Conservation (phyloP, 2,329 filamentous ascomycete species). For the Bipolaris zeicola region DNA sequence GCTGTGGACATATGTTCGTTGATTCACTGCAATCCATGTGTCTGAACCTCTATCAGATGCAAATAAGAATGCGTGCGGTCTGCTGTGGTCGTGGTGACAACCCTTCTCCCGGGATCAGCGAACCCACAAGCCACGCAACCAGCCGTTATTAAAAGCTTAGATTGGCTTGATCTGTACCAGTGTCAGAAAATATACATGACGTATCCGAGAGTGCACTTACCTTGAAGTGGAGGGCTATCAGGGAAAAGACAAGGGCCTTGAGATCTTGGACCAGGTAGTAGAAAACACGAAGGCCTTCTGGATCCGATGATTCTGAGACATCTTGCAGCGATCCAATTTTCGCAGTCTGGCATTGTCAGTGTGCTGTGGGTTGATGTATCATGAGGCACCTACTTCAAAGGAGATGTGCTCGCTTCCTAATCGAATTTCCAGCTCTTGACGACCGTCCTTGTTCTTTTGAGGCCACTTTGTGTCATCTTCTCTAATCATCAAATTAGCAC, state of each 20-base stretch:
- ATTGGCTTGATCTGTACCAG: conserved; percentile 70
- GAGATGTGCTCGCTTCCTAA: conserved; percentile 95
- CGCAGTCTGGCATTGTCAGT: conserved; percentile 70
- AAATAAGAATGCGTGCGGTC: conserved; percentile 1
- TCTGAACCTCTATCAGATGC: background rate
- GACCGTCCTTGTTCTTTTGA: conserved; percentile 98
- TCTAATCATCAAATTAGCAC: conserved; percentile 56
- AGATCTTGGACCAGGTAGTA: conserved; percentile 98
- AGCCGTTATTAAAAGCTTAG: conserved; percentile 42
- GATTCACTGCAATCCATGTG: conserved; percentile 2
- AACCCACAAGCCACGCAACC: background rate
- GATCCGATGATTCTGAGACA: conserved; percentile 93
- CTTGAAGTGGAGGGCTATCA: conserved; percentile 98
- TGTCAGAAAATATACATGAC: conserved; percentile 8
- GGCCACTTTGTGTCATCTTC: conserved; percentile 99
- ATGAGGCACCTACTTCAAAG: conserved; percentile 73
- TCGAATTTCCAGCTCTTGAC: conserved; percentile 94
- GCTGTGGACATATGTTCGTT: background rate
- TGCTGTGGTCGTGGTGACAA: background rate
- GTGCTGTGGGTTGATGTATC: background rate
- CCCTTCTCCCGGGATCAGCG: background rate
- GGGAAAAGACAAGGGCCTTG: conserved; percentile 93
- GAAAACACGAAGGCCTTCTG: conserved; percentile 94
- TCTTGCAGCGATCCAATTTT: conserved; percentile 98
- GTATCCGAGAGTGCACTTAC: conserved; percentile 43